A percentile compares a stretch with the other conserved stretches of the same genome.
These are phyloP conservation scores for Verticillium nubilum DNA, from an alignment of 2,329 filamentous ascomycete genomes.

Conservation along the genomic window DNA sequence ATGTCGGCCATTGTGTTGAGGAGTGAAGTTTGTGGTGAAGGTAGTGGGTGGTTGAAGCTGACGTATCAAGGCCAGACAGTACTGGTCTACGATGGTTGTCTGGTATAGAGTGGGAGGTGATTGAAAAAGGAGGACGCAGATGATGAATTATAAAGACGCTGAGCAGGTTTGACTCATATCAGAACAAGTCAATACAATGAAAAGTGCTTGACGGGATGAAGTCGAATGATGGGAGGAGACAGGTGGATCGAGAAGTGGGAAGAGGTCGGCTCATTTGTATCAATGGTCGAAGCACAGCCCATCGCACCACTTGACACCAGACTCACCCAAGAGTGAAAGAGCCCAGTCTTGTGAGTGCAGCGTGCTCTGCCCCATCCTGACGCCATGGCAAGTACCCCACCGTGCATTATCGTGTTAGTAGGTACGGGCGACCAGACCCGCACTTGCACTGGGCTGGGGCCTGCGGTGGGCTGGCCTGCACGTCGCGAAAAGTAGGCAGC, in stretches of 20 bases:
- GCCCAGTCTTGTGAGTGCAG: constrained; percentile 5
- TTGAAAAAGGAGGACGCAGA: not conserved
- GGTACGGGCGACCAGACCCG: constrained; percentile 6
- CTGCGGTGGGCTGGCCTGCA: constrained; percentile 4
- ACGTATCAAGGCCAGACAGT: not conserved
- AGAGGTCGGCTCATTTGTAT: constrained; percentile 15
- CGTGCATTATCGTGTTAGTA: constrained; percentile 2
- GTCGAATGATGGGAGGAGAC: constrained; percentile 11
- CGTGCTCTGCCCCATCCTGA: constrained; percentile 4
- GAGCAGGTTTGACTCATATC: constrained; percentile 3
- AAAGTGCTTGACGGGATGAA: constrained; percentile 9
- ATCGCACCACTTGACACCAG: not conserved
- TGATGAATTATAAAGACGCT: constrained; percentile 2
- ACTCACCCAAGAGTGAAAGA: constrained; percentile 7
- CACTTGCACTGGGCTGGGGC: constrained; percentile 5
- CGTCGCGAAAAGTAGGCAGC: constrained; percentile 6
- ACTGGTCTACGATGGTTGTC: not conserved
- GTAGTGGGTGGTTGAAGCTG: not conserved
- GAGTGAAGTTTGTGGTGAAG: constrained; percentile 6
- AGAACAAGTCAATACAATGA: constrained; percentile 1
- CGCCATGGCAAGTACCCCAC: not conserved
- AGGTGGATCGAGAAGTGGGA: constrained; percentile 11
- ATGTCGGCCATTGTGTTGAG: constrained; percentile 46
- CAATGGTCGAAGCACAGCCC: constrained; percentile 13
- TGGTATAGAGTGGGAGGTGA: not conserved